Conservation (phyloP, 75 land plant genomes). For the Pinus albicaulis region DNA sequence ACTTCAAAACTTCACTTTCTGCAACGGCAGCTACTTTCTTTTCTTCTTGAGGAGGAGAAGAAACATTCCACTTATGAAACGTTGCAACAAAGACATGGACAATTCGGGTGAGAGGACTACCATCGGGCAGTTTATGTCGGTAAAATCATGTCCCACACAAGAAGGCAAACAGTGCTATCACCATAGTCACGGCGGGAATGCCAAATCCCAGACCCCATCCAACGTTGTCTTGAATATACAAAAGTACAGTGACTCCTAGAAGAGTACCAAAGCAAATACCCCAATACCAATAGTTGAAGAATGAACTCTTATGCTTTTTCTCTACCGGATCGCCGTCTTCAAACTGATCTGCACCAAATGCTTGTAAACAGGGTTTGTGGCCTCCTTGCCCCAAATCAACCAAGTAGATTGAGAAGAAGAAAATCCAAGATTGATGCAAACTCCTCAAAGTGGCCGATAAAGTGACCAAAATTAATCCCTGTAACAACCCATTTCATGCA, state of each 20-base stretch:
- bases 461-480: slow-evolving; percentile 43
- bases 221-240: slow-evolving; percentile 60
- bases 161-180: slow-evolving; percentile 31
- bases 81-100: slow-evolving; percentile 33
- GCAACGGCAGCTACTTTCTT: neutral
- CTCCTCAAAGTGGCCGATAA: slow-evolving; percentile 27
- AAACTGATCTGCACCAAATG: slow-evolving; percentile 90
- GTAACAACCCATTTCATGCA: slow-evolving; percentile 7
- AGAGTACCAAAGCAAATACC: slow-evolving; percentile 31
- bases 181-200: slow-evolving; percentile 35
- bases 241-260: slow-evolving; percentile 22
- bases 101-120: slow-evolving; percentile 32
- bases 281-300: slow-evolving; percentile 82
- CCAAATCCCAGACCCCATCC: slow-evolving; percentile 69
- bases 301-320: slow-evolving; percentile 44
- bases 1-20: slow-evolving; percentile 11
- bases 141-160: slow-evolving; percentile 44
- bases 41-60: slow-evolving; percentile 3
- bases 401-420: slow-evolving; percentile 46
- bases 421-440: slow-evolving; percentile 13
- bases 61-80: slow-evolving; percentile 5
- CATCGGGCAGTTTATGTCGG: slow-evolving; percentile 16
- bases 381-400: slow-evolving; percentile 65
- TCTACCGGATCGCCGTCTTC: slow-evolving; percentile 34
- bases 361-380: slow-evolving; percentile 75